Base-by-base conservation (phyloP, 257 asterid species). In the Knoxia roxburghii region DNA sequence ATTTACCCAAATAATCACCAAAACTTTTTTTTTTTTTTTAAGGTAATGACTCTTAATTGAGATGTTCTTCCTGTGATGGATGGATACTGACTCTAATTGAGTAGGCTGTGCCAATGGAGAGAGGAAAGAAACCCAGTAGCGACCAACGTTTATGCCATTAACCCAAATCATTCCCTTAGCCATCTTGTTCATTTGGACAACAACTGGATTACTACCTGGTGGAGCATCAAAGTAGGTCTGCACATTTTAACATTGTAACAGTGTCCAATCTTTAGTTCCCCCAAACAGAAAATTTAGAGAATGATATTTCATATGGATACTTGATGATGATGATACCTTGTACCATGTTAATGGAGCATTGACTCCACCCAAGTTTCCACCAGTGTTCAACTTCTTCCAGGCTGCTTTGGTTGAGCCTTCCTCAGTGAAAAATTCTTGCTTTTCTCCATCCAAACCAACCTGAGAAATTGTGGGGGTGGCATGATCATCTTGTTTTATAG, bases 161-260 rank as follows among this genome's bases (percentile, higher is more conserved):
- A 94, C 84, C 99, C 99, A 94, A 0, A 87, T 32, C 93, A 87
- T 79, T 2, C 99, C 99, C 79, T 90, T 94, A 4, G 81, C 74
- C 99, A 94, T 94, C 41, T 80, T 72, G 6, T 74, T 59, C 96
- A 88, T 84, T 13, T 72, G 76, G n/a, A 94, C 4, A 0, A 90
- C 96, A 8, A 94, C 87, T 0, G 99, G 99, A 37, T 72, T 73
- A 0, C 55, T 60, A 2, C 96, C 96, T 73, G 77, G 85, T 0
- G 97, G 99, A 29, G 91, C 95, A 67, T 94, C 96, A 46, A 94
- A 94, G 60, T 78, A 74, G 57, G 88, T 75, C 97, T 93, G 77
- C 24, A 57, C n/a, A 40, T 37, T n/a, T n/a, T n/a, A 20, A 67
- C n/a, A 35, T 43, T 43, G 18, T 39, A n/a, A 8, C 45, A 39